Base-by-base conservation (phyloP, 2,329 filamentous ascomycete species). In the Diaporthe caulivora region DNA sequence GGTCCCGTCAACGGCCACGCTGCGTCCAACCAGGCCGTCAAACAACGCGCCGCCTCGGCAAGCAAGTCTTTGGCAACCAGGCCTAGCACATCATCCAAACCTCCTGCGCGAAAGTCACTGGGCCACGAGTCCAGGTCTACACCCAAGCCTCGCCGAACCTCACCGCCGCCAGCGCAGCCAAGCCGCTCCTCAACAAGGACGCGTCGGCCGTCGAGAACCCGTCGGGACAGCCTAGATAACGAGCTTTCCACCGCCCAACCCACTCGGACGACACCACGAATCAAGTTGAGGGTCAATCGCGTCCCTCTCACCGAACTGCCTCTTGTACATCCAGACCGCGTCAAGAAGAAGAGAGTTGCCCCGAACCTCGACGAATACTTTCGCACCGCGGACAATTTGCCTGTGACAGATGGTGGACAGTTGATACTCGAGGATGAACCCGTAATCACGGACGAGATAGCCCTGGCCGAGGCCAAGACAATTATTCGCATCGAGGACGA, bases 401-500 rank as follows among this genome's bases (percentile, higher is more conserved):
- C 89, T 6, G 85, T 91, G 6, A 87, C 90, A 62, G 85, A 91
- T 62, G 91, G 90, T 42, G 91, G 91, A 7, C 82, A 89, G n/a
- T 81, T 86, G 34, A 80, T 84, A 3, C 82, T 85, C 2, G 90
- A 92, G 71, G 89, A 92, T 83, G 88, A 86, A 0, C 85, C 86
- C 1, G 80, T 82, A 21, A 89, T 89, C 76, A 92, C 91, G 1
- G 86, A 91, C 15, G 90, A 92, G 70, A 87, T 90, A 79, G 92
- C 92, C 2, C 80, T 84, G 57, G 87, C 88, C 70, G 95, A 98
- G 82, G 95, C 94, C 1, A 83, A 84, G 21, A 83, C 91, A n/a
- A 89, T 97, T 24, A 77, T 91, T 72, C 90, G 90, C 42, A 91
- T 98, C 37, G 90, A 95, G 76, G 85, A 91, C 62, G 95, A 95